Base-by-base conservation (phyloP, 2,329 filamentous ascomycete genomes). In the Phoma sp. region DNA sequence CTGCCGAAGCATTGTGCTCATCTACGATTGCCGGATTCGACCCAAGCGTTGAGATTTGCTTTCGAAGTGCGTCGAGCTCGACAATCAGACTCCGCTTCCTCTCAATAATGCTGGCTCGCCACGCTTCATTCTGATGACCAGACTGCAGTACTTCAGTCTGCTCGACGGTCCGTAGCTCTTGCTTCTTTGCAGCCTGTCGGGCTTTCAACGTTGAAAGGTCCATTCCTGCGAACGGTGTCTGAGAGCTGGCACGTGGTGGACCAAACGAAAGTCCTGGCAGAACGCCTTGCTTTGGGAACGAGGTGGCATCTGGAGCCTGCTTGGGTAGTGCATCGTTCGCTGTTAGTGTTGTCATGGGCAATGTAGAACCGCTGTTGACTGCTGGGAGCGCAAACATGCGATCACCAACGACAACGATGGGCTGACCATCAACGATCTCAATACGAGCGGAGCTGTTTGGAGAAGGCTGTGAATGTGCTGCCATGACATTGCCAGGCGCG, bases 141-240 rank as follows among this genome's bases (percentile, higher is more conserved):
- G 70, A 63, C 56, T 75, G 70, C 10, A 75, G 51, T 0, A 75
- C 70, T 41, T 76, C 73, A 13, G 70, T 70, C 53, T 75, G 73
- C 51, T 76, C 73, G 4, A 76, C 66, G 7, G 58, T 63, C 6
- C 70, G 68, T 38, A 74, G 72, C 57, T 74, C 71, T 37, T 71
- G 66, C 50, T 69, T 73, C 61, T 70, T 74, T 39, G 65, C 35
- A 1, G 60, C 55, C 29, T 74, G 70, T 44, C 71, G 67, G 19
- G 65, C 38, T 48, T 63, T 71, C 25, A 75, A 63, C 3, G 63
- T 59, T 10, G 57, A 24, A 19, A 74, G 52, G 37, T 72, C 67
- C 22, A 69, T 43, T 17, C 62, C 69, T 19, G 58, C 48, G 32
- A 67, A 61, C 8, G 67, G 65, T 8, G 63, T 63, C 19, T 64